Conservation (phyloP, 2,329 filamentous ascomycete species). For the Fusarium ramigenum region DNA sequence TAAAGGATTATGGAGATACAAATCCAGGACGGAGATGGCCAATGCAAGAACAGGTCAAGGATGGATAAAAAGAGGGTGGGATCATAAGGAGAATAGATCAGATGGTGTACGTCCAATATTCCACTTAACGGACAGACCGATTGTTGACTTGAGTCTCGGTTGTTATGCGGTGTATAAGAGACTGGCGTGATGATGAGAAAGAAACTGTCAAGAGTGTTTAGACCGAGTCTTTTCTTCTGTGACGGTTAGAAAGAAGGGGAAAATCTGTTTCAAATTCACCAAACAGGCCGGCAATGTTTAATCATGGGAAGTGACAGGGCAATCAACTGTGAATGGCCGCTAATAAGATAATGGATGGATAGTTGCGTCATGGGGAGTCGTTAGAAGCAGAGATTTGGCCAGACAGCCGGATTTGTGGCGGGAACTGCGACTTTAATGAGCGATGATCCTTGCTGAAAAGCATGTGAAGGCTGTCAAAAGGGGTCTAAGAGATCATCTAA, state of each 20-base stretch:
- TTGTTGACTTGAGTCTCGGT: constrained; percentile 25
- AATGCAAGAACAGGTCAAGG: constrained; percentile 1
- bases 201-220: background rate
- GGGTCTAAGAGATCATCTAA: constrained; percentile 17
- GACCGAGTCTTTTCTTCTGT: constrained; percentile 16
- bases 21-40: constrained; percentile 4
- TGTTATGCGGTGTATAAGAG: constrained; percentile 27
- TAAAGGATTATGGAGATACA: background rate
- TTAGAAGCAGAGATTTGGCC: constrained; percentile 10
- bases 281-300: constrained; percentile 4
- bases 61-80: constrained; percentile 11
- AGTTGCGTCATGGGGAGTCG: constrained; percentile 40
- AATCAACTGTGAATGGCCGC: constrained; percentile 20
- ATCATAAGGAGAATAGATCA: constrained; percentile 16
- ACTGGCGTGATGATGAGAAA: constrained; percentile 18
- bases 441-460: constrained; percentile 35
- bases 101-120: constrained; percentile 26
- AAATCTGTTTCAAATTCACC: background rate
- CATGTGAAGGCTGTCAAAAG: constrained; percentile 31
- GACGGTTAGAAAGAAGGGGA: constrained; percentile 9
- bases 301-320: constrained; percentile 15
- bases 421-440: constrained; percentile 21
- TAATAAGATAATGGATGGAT: background rate
- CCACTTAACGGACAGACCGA: constrained; percentile 2
- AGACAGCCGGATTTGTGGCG: constrained; percentile 36